Base-by-base conservation (phyloP, 1,284 basidiomycete species). In the Rhodotorula sp. region DNA sequence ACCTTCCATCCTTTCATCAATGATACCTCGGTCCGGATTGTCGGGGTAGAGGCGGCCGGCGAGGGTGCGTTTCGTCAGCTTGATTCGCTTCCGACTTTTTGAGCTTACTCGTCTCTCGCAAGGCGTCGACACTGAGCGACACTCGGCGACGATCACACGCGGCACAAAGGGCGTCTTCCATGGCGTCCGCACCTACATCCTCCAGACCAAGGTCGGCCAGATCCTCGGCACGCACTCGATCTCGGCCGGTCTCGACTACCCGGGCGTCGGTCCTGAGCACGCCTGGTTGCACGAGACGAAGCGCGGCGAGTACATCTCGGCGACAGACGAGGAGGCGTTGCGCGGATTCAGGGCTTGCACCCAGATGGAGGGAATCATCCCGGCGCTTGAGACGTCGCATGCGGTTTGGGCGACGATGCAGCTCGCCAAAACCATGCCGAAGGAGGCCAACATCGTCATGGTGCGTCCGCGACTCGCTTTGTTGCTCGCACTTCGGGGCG, bases 191-290 rank as follows among this genome's bases (percentile, higher is more conserved):
- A 98, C 96, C 18, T 98, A 98, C 81, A 86, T 99, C 72, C 85
- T 99, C 24, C 96, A 99, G 81, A 89, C 89, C 37, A 79, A 85
- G 56, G 86, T 86, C 44, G 96, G 96, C 46, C 96, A 99, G 82
- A 94, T 99, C 78, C 88, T 89, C 75, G 94, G 97, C 80, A 98
- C 96, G 26, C 94, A 98, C 82, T 97, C 94, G 26, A 91, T 99
- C 81, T 94, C 91, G 76, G 95, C 96, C 61, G 96, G 95, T 50
- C 84, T 96, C 57, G 90, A 93, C 80, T 93, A 92, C 80, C 91
- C 90, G 65, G 80, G 80, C n/a, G 96, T 99, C 62, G 96, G 96
- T 22, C 96, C 96, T 13, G 95, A 99, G 81, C 95, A 98, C 80
- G 89, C 94, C 59, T 96, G 89, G 89, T 84, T 99, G 79, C 98